phyloP scores from a whole-genome alignment of 257 asterid genomes.

The Solanum microdontum region DNA sequence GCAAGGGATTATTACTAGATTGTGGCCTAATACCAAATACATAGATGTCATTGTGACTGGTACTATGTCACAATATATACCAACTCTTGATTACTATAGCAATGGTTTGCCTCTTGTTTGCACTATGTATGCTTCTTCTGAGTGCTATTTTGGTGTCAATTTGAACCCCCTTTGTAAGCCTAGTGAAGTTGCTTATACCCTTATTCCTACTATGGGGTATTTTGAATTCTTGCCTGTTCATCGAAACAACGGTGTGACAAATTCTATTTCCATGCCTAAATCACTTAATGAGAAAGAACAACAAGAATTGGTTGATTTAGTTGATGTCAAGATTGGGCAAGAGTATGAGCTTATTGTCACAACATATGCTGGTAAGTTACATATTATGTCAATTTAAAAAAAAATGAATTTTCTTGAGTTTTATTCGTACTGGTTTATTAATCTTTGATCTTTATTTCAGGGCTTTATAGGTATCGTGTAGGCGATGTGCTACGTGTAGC shows the following conservation, averaged over 20 bases:
- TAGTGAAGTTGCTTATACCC: slow-evolving; percentile 67
- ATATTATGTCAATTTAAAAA: background rate
- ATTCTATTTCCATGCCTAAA: slow-evolving; percentile 27
- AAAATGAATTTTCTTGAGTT: background rate
- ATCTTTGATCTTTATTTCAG: slow-evolving; percentile 12
- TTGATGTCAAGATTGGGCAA: slow-evolving; percentile 61
- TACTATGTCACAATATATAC: slow-evolving; percentile 90
- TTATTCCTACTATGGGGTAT: slow-evolving; percentile 74
- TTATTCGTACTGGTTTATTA: background rate
- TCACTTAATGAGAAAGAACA: slow-evolving; percentile 57
- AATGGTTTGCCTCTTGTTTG: slow-evolving; percentile 76
- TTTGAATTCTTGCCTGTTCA: slow-evolving; percentile 73
- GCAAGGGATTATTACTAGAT: slow-evolving; percentile 70
- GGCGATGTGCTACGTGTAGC: slow-evolving; percentile 87
- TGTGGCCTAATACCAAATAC: slow-evolving; percentile 90
- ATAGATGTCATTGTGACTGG: slow-evolving; percentile 88
- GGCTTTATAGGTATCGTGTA: slow-evolving; percentile 73
- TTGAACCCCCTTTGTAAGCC: slow-evolving; percentile 77
- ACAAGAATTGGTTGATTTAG: slow-evolving; percentile 56
- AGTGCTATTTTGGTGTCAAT: slow-evolving; percentile 88
- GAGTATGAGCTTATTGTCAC: slow-evolving; percentile 94
- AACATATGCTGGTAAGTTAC: slow-evolving; percentile 60
- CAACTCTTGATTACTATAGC: slow-evolving; percentile 76
- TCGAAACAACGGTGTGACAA: slow-evolving; percentile 24
- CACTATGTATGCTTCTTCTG: slow-evolving; percentile 92